phyloP scores from a whole-genome alignment of 768 basidiomycete species.

The Boletellus ananiceps region DNA sequence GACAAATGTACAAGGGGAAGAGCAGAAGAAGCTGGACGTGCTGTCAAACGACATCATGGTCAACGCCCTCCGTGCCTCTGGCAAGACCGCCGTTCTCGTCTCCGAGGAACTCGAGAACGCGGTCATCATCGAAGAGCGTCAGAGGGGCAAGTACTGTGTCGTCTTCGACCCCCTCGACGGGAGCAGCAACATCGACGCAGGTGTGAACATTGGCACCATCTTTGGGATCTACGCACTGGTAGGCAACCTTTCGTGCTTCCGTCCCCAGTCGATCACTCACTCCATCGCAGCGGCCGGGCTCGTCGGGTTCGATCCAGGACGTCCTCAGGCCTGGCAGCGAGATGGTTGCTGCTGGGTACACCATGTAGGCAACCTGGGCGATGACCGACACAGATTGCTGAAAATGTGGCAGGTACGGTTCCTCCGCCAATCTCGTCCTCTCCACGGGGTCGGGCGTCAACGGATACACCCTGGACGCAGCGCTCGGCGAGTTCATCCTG shows the following conservation, averaged over 20 bases:
- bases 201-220: slow-evolving; percentile 97
- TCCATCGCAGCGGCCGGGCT: slow-evolving; percentile 57
- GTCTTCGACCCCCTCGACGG: slow-evolving; percentile 98
- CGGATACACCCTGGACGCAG: slow-evolving; percentile 94
- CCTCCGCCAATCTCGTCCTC: slow-evolving; percentile 93
- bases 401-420: slow-evolving; percentile 63
- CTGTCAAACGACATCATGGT: slow-evolving; percentile 99
- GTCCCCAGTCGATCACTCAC: neutral
- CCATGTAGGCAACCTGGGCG: slow-evolving; percentile 60
- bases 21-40: slow-evolving; percentile 99
- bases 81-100: slow-evolving; percentile 94
- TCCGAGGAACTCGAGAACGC: slow-evolving; percentile 95
- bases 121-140: slow-evolving; percentile 76
- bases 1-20: slow-evolving; percentile 95
- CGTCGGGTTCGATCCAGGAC: slow-evolving; percentile 75
- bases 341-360: slow-evolving; percentile 98
- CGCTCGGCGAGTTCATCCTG: slow-evolving; percentile 96
- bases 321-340: slow-evolving; percentile 91
- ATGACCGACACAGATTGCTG: slow-evolving; percentile 5
- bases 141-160: slow-evolving; percentile 90
- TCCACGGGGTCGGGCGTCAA: slow-evolving; percentile 95
- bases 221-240: slow-evolving; percentile 95
- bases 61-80: slow-evolving; percentile 92
- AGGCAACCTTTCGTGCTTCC: slow-evolving; percentile 30
- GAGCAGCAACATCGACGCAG: slow-evolving; percentile 95